Conservation (phyloP, 805 yeast species). For the Starmerella etchellsii region DNA sequence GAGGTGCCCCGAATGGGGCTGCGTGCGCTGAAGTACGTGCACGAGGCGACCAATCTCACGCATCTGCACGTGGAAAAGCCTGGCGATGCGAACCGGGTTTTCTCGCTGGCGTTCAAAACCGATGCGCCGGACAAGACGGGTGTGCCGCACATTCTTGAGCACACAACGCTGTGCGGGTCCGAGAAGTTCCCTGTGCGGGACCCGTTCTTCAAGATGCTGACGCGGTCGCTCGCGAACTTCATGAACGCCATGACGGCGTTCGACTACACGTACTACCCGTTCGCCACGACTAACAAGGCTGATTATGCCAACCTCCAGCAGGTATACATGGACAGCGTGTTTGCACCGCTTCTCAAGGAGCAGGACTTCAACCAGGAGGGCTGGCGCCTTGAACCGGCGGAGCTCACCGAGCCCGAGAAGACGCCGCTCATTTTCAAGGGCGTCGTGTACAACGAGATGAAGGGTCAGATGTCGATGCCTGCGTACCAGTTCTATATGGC, state of each 20-base stretch:
- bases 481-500: conserved; percentile 74
- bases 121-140: conserved; percentile 94
- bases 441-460: conserved; percentile 96
- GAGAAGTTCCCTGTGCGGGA: conserved; percentile 84
- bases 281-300: conserved; percentile 77
- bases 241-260: conserved; percentile 99
- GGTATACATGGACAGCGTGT: conserved; percentile 78
- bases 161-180: conserved; percentile 92
- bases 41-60: conserved; percentile 55
- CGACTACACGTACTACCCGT: conserved; percentile 91
- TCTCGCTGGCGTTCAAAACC: conserved; percentile 80
- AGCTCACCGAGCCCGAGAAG: conserved; percentile 26
- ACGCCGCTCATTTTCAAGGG: conserved; percentile 68
- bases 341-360: conserved; percentile 62
- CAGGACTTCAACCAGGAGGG: conserved; percentile 93
- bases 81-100: conserved; percentile 74
- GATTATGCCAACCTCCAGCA: conserved; percentile 76
- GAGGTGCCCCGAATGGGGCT: conserved; percentile 73
- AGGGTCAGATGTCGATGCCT: conserved; percentile 86
- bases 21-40: conserved; percentile 62
- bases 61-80: conserved; percentile 72
- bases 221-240: conserved; percentile 83
- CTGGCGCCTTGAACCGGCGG: conserved; percentile 82
- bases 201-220: conserved; percentile 95
- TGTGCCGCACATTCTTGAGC: conserved; percentile 91